Evolutionary conservation across 2,329 filamentous ascomycete genomes (phyloP).

Genomic region (Pseudogymnoascus sp.): DNA sequence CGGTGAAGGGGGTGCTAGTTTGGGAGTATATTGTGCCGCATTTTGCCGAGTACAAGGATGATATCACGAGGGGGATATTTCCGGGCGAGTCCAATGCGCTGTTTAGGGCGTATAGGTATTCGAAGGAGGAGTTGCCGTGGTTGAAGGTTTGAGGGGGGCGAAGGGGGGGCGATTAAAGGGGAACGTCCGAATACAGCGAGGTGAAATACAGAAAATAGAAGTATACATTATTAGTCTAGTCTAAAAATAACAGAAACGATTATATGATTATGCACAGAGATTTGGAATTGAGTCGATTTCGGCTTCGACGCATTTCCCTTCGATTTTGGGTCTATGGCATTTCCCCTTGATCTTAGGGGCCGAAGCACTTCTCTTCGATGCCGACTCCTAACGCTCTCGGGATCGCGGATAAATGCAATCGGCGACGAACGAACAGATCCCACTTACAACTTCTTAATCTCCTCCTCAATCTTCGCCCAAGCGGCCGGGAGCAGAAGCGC

Average conservation of each 20-base stretch:
- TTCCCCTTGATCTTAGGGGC: too few relatives aligned
- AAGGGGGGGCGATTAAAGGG: neutral
- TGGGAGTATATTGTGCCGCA: slow-evolving; percentile 40
- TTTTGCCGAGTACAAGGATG: slow-evolving; percentile 33
- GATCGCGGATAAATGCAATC: neutral
- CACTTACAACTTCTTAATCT: neutral
- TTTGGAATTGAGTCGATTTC: neutral
- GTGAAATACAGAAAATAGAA: slow-evolving; percentile 11
- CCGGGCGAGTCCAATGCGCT: slow-evolving; percentile 36
- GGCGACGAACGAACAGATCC: neutral
- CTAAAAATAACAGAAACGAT: neutral
- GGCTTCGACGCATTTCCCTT: too few relatives aligned
- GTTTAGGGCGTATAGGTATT: slow-evolving; percentile 39
- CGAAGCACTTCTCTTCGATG: too few relatives aligned
- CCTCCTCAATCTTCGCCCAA: slow-evolving; percentile 21
- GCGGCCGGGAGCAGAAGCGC: slow-evolving; percentile 18
- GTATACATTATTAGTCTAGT: neutral
- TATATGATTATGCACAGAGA: neutral
- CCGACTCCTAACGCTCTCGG: too few relatives aligned
- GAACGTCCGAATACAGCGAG: too few relatives aligned
- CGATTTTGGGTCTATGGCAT: too few relatives aligned
- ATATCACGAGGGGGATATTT: slow-evolving; percentile 34
- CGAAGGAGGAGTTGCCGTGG: slow-evolving; percentile 36
- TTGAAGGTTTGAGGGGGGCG: slow-evolving; percentile 12
- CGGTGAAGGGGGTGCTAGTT: slow-evolving; percentile 32